Conservation (phyloP, 768 basidiomycete species). For the Sporobolomyces phaffii region DNA sequence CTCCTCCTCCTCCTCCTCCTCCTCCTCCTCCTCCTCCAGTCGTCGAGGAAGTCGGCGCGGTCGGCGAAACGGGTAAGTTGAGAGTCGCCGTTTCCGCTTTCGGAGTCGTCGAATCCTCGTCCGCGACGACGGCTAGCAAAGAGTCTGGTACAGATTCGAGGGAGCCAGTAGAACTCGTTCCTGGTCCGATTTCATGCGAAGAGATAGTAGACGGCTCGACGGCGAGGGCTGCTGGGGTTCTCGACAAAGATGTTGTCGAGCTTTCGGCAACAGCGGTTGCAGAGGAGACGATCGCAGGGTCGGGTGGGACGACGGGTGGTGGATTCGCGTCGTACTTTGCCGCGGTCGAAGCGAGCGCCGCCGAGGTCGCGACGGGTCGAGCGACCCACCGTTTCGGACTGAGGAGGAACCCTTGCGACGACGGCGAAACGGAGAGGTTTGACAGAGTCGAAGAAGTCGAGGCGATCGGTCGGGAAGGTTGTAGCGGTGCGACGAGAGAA, state of each 20-base stretch:
- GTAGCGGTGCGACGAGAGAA: background rate
- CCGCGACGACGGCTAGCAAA: background rate
- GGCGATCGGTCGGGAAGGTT: constrained; percentile 1
- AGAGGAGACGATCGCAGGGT: no score
- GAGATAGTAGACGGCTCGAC: no score
- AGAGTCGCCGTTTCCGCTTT: background rate
- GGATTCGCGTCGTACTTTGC: background rate
- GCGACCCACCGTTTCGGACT: background rate
- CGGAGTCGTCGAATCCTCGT: background rate
- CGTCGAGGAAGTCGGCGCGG: background rate
- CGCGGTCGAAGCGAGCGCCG: background rate
- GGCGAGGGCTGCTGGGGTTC: no score
- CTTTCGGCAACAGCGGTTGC: no score
- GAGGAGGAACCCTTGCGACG: constrained; percentile 8
- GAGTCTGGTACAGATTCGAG: no score
- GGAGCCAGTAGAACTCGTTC: no score
- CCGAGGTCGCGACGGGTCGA: background rate
- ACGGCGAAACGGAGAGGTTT: background rate
- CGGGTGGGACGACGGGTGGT: no score
- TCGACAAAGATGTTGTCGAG: background rate
- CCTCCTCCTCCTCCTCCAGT: background rate
- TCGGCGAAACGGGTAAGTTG: background rate
- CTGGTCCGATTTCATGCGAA: no score
- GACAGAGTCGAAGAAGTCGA: constrained; percentile 12
- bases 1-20: no score